Base-by-base conservation (phyloP, 1,284 basidiomycete genomes). In the Ceratobasidium sp. region DNA sequence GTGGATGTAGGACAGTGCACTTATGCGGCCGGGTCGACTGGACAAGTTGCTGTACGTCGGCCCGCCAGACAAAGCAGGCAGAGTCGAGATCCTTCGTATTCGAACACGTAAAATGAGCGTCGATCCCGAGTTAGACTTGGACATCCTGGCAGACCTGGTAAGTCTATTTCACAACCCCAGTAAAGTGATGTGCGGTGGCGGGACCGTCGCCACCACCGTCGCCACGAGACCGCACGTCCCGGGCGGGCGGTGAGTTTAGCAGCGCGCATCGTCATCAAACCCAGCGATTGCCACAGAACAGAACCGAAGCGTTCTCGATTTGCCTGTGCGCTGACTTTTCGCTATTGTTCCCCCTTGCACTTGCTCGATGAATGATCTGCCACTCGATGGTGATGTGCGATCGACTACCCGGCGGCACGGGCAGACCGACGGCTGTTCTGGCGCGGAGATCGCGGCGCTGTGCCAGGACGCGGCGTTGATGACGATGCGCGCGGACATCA, bases 391-490 rank as follows among this genome's bases (percentile, higher is more conserved):
- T 41, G 32, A 21, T 13, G 23, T 67, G 46, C 52, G 50, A n/a
- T 47, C 44, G 23, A 21, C 32, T 71, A 38, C 52, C 73, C 41
- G 49, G 28, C 55, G 54, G 13, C 21, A 11, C 28, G 16, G 38
- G 7, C 76, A 98, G 96, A 93, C 95, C 2, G 89, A 93, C 11
- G 98, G 97, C 0, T 99, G 95, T 79, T 98, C 97, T 13, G 98
- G 98, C 11, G 98, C 98, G 6, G 98, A 99, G 80, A 90, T 99
- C 32, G 87, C 90, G 6, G 89, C 92, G 0, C 87, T 99, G 61
- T 98, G 96, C 80, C 98, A 99, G 83, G 97, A 99, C 81, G 98
- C 98, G 1, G 98, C 97, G 0, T 81, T 99, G 76, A 80, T 91
- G 47, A 93, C 96, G 0, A 97, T 98, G 94, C 90, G 94, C 78